Conservation (phyloP, 179 eudicot species). For the Gypsophila paniculata region DNA sequence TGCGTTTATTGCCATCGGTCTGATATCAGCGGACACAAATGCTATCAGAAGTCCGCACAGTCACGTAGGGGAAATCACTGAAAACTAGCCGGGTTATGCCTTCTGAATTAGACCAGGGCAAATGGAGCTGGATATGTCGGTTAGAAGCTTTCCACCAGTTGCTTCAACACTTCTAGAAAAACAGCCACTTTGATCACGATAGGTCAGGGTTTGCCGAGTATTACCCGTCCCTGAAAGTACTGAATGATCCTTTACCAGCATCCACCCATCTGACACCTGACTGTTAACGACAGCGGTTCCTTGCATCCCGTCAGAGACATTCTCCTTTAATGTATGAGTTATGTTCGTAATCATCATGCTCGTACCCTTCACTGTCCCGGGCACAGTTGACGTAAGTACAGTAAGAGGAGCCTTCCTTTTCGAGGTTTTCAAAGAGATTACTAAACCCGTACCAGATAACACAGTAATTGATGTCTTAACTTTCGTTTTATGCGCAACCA, state of each 20-base stretch:
- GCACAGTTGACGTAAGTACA: constrained; percentile 32
- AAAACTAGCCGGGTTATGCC: neutral
- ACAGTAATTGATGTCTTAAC: constrained; percentile 34
- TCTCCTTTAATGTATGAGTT: constrained; percentile 41
- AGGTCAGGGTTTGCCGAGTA: constrained; percentile 44
- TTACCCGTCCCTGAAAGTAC: constrained; percentile 58
- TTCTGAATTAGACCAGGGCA: constrained; percentile 19
- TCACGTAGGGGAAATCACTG: constrained; percentile 6
- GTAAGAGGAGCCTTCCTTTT: constrained; percentile 50
- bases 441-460: constrained; percentile 29
- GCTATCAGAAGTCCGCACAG: neutral
- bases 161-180: constrained; percentile 45
- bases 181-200: constrained; percentile 40
- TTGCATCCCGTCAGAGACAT: constrained; percentile 19
- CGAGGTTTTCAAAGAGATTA: constrained; percentile 19
- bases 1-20: neutral
- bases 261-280: constrained; percentile 57
- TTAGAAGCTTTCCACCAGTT: constrained; percentile 37
- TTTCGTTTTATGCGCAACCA: constrained; percentile 43
- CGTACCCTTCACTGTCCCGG: constrained; percentile 34
- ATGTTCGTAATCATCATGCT: constrained; percentile 50
- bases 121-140: constrained; percentile 25
- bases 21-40: neutral
- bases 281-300: constrained; percentile 32
- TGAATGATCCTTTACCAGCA: constrained; percentile 48